Evolutionary conservation across 352 stramenopile species (phyloP), one percentile per base, ranked within the genome.

Genomic region (Globisporangium spiculum): DNA sequence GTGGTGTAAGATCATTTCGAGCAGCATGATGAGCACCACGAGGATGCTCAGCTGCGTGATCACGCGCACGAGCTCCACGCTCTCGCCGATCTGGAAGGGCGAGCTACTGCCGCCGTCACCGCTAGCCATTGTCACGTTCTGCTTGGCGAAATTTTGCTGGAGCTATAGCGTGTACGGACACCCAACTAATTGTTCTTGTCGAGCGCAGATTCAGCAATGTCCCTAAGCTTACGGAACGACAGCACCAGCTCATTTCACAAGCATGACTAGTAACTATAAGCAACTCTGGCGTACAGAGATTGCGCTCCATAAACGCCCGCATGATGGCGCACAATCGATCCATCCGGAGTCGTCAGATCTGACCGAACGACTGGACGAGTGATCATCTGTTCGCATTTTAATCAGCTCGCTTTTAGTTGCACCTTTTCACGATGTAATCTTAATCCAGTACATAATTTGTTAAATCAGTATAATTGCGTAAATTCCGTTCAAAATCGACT

Each of bases 51-150:
- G 65, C 24, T 85, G 73, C 30, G 65, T 54, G 3, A 89, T 54
- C 38, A 91, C 71, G n/a, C 76, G 77, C 79, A 70, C 79, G 38
- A 89, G 75, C 32, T 86, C 81, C 26, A 91, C 76, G 60, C 71
- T 79, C 9, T 84, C 69, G 52, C 79, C 83, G 10, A 90, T 77
- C 67, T 71, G 73, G 70, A 91, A 90, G 3, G 87, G 62, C 34
- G 83, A 90, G 65, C 65, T 66, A 55, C 18, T 52, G 18, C 44
- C 16, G 41, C 41, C 41, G 41, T n/a, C 5, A 50, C 4, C 41
- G 16, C 41, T 2, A 6, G 44, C 18, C 44, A 52, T 52, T 52
- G 44, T 22, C 14, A 16, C 38, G 10, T 46, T 50, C 41, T n/a
- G 41, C 16, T n/a, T 50, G 41, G 18, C 10, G 44, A 4, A 22